phyloP scores from a whole-genome alignment of 2,329 filamentous ascomycete species.

The Xylaria sp. region DNA sequence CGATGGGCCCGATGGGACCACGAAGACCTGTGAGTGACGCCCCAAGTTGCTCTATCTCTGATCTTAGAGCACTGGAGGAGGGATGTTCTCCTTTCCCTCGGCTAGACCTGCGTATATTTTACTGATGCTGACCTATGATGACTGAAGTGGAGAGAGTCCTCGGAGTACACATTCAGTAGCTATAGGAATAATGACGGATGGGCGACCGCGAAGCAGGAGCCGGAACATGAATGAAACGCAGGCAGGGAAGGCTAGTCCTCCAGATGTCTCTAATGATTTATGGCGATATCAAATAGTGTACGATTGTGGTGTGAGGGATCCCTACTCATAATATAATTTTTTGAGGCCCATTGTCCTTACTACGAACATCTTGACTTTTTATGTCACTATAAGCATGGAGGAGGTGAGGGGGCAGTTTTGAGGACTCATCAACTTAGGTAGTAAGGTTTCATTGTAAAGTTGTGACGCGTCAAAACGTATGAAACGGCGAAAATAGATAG shows the following conservation, averaged over 20 bases:
- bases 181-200: not conserved
- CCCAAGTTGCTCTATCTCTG: not conserved
- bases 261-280: not conserved
- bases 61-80: not conserved
- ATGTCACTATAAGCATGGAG: too few relatives aligned
- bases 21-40: conserved; percentile 27
- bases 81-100: not conserved
- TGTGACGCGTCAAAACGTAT: not conserved
- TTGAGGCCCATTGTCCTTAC: not conserved
- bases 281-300: not conserved
- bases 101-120: not conserved
- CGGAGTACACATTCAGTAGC: conserved; percentile 27
- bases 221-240: too few relatives aligned
- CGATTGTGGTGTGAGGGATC: not conserved
- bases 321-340: not conserved
- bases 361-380: not conserved
- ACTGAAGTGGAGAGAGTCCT: conserved; percentile 30
- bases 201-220: not conserved
- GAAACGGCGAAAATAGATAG: not conserved
- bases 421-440: not conserved
- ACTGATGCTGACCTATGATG: conserved; percentile 9
- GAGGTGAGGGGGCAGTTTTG: not conserved
- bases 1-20: conserved; percentile 29
- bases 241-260: not conserved
- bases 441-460: not conserved